Conservation (phyloP, 2,329 filamentous ascomycete genomes). For the Aspergillus fructus region DNA sequence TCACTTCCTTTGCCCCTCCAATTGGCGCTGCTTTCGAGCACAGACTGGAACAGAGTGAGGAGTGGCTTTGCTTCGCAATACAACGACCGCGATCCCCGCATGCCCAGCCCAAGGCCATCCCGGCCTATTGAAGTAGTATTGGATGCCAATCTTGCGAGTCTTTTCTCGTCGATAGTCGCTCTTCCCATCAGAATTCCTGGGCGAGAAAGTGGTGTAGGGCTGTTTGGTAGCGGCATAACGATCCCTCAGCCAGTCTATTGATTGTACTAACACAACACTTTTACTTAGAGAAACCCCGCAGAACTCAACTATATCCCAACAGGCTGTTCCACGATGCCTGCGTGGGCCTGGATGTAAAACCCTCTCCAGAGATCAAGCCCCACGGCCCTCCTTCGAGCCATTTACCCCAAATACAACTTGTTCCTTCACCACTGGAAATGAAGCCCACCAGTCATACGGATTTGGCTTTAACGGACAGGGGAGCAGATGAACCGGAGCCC, state of each 20-base stretch:
- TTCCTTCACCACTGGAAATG: neutral
- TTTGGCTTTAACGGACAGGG: neutral
- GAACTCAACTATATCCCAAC: neutral
- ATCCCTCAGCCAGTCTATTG: no score
- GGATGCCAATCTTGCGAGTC: neutral
- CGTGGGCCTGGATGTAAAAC: neutral
- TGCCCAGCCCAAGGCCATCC: neutral
- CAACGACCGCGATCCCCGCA: neutral
- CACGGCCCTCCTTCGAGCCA: neutral
- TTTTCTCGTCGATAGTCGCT: neutral
- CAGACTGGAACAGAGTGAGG: neutral
- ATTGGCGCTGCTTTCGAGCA: neutral
- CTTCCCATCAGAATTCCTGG: neutral
- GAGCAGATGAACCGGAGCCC: no score
- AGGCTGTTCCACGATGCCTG: no score
- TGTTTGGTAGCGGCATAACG: neutral
- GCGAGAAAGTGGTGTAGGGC: neutral
- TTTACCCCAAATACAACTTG: neutral
- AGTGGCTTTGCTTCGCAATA: neutral
- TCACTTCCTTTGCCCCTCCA: neutral
- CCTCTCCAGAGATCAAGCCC: neutral
- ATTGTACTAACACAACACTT: constrained; percentile 1
- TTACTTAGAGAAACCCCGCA: neutral
- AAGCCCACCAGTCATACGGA: neutral
- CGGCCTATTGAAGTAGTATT: neutral